A percentile compares a stretch with the other conserved stretches of the same genome.
Evolutionary conservation across 306 rosid species (phyloP).

Genomic region (Vigna angularis): DNA sequence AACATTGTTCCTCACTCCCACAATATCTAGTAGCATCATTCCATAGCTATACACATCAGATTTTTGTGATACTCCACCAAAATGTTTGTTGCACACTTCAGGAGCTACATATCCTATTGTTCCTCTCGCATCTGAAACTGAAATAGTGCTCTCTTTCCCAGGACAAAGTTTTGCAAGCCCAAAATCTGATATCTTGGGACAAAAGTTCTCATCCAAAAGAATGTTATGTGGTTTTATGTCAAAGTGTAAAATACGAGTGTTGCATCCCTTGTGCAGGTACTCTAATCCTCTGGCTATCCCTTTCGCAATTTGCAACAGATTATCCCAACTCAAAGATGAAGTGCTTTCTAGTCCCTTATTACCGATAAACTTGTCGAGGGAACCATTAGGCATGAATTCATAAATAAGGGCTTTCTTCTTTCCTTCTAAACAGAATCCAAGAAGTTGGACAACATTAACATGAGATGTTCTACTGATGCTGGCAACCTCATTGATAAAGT

Average conservation of each 20-base stretch:
- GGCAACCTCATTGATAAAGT: conserved; percentile 44
- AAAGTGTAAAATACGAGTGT: too few relatives aligned
- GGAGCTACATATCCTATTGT: conserved; percentile 58
- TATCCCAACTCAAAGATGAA: conserved; percentile 45
- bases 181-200: conserved; percentile 52
- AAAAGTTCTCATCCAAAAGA: too few relatives aligned
- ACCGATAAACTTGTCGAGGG: conserved; percentile 53
- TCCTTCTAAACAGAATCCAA: conserved; percentile 55
- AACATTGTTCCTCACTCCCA: neutral
- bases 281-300: conserved; percentile 58
- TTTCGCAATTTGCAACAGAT: neutral
- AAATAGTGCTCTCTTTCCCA: conserved; percentile 40
- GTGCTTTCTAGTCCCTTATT: neutral
- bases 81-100: conserved; percentile 46
- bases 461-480: neutral
- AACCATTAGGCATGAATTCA: conserved; percentile 55
- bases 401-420: conserved; percentile 10
- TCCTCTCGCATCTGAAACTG: conserved; percentile 47
- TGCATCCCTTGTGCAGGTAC: conserved; percentile 18
- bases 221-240: too few relatives aligned
- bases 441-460: conserved; percentile 42
- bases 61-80: conserved; percentile 54
- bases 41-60: conserved; percentile 61
- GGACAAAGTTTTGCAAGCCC: conserved; percentile 52
- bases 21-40: conserved; percentile 34